Percentiles rank a stretch among this genome's conserved stretches.
phyloP scores from a whole-genome alignment of 2,329 filamentous ascomycete genomes.

The Harringtonia aguacate region DNA sequence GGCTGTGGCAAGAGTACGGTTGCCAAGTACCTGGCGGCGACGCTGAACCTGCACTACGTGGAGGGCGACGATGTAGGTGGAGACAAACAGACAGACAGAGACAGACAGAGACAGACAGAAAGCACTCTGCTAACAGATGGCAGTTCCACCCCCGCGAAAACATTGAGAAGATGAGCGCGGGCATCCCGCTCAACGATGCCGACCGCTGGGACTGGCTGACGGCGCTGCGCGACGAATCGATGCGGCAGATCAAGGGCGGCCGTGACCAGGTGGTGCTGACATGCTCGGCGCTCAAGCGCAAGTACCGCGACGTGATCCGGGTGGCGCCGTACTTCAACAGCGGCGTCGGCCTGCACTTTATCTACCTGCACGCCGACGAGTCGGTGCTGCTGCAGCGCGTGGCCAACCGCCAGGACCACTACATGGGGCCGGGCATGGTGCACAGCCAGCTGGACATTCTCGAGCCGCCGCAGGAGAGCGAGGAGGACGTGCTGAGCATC shows the following conservation, averaged over 20 bases:
- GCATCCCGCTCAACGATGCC: constrained; percentile 76
- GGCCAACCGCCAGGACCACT: constrained; percentile 65
- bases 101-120: too few species aligned
- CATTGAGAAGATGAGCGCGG: constrained; percentile 81
- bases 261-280: constrained; percentile 79
- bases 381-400: constrained; percentile 68
- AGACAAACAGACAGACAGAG: too few species aligned
- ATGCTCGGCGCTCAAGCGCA: constrained; percentile 91
- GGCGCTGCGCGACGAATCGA: constrained; percentile 57
- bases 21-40: constrained; percentile 50
- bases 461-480: constrained; percentile 66
- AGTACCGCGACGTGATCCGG: constrained; percentile 88
- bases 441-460: constrained; percentile 80
- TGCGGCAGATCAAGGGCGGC: constrained; percentile 45
- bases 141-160: constrained; percentile 69
- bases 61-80: constrained; percentile 54
- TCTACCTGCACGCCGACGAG: constrained; percentile 76
- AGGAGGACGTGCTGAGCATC: constrained; percentile 61
- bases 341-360: constrained; percentile 74
- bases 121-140: not conserved
- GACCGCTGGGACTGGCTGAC: constrained; percentile 98
- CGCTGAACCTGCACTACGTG: constrained; percentile 58
- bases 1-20: constrained; percentile 74
- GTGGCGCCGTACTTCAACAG: constrained; percentile 67
- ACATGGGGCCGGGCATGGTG: constrained; percentile 95